These are phyloP conservation scores for Danielia oregonensis DNA, from an alignment of 805 yeast species.

Conservation along the genomic window DNA sequence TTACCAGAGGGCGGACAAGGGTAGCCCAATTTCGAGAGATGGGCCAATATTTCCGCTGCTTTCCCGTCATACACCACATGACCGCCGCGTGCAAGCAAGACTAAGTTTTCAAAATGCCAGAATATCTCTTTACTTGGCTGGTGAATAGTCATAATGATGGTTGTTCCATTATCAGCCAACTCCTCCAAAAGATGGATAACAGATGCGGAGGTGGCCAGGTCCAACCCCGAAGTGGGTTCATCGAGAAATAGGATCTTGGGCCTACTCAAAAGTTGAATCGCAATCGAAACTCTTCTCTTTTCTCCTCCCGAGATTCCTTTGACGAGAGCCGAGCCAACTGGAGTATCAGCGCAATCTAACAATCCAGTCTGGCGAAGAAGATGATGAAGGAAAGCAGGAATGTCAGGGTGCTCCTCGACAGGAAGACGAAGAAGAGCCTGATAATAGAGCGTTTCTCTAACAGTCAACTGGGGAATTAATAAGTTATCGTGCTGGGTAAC, in stretches of 20 bases:
- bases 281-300: slow-evolving; percentile 78
- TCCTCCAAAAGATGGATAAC: slow-evolving; percentile 57
- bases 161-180: slow-evolving; percentile 61
- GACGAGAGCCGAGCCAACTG: slow-evolving; percentile 37
- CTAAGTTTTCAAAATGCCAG: slow-evolving; percentile 62
- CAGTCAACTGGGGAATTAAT: slow-evolving; percentile 67
- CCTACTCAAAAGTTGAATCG: slow-evolving; percentile 68
- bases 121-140: slow-evolving; percentile 75
- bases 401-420: slow-evolving; percentile 22
- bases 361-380: slow-evolving; percentile 69
- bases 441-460: slow-evolving; percentile 67
- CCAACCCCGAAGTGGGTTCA: slow-evolving; percentile 89
- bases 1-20: slow-evolving; percentile 59
- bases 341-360: slow-evolving; percentile 69
- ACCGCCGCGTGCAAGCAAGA: slow-evolving; percentile 73
- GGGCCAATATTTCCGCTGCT: slow-evolving; percentile 39
- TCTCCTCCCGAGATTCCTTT: slow-evolving; percentile 52
- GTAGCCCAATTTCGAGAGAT: slow-evolving; percentile 49
- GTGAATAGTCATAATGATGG: slow-evolving; percentile 71
- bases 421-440: slow-evolving; percentile 71
- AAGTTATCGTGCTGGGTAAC: slow-evolving; percentile 82
- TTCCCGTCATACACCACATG: slow-evolving; percentile 64
- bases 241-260: slow-evolving; percentile 73
- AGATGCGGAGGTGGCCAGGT: slow-evolving; percentile 70
- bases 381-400: slow-evolving; percentile 50